Evolutionary conservation across 805 yeast genomes (phyloP), one percentile per base, ranked within the genome.

Genomic region (Zygosaccharomyces siamensis): DNA sequence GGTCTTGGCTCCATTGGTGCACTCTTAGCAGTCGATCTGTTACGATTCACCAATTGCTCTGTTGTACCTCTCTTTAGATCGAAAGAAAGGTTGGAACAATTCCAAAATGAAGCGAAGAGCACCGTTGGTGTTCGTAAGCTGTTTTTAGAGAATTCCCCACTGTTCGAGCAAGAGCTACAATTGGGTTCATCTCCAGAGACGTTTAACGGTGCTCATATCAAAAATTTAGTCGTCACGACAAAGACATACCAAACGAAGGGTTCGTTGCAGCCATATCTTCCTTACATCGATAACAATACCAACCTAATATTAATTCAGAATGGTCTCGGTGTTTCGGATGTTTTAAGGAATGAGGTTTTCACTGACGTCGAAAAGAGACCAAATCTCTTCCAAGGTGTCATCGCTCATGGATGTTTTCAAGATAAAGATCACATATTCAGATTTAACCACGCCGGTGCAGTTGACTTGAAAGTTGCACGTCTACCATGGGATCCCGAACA

Each of bases 321-420:
- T 64, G 99, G 99, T 1, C 74, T 89, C 73, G 98, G 98, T 7
- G 82, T 86, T 20, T 70, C 78, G 5, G 86, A 85, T 8, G 72
- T 74, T 37, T 61, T 89, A 30, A 68, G 72, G 12, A 68, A 71
- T 2, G 61, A 68, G 20, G 67, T 81, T 3, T 86, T 93, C 84
- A 81, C 84, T 0, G 59, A 66, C 1, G 56, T 57, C 0, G 38
- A 50, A 0, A 66, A 80, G 46, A 55, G 63, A 41, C 96, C 97
- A 3, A 72, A 70, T 6, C 57, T 90, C 10, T 82, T 74, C 59
- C 86, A 81, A 60, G 97, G 90, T 46, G 81, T 90, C 21, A 84
- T 85, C 39, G 79, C 86, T 3, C 97, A 92, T 64, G 98, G 97
- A 10, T 87, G 84, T 0, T 84, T 77, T 66, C 78, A 80, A 33